Evolutionary conservation across 768 basidiomycete species (phyloP).

Genomic region (Pleurotus salmoneostramineus): DNA sequence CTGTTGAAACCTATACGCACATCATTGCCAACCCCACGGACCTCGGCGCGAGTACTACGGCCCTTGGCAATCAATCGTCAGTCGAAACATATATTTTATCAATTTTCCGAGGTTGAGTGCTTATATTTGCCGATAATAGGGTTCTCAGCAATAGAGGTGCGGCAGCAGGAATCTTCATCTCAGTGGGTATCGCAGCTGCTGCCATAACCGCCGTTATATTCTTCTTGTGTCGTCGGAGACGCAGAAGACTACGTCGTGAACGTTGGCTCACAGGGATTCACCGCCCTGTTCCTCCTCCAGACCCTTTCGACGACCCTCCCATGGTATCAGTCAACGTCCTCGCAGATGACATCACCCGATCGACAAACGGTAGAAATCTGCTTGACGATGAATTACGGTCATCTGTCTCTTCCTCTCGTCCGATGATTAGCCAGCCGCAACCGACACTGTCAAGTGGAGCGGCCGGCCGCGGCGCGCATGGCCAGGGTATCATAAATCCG

Average conservation of each 20-base stretch:
- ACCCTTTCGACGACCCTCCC: slow-evolving; percentile 33
- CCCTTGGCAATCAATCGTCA: slow-evolving; percentile 21
- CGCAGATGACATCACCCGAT: slow-evolving; percentile 1
- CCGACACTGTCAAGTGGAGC: background rate
- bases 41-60: slow-evolving; percentile 16
- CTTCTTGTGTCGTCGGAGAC: slow-evolving; percentile 39
- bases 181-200: slow-evolving; percentile 53
- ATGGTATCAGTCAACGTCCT: slow-evolving; percentile 7
- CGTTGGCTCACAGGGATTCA: slow-evolving; percentile 33
- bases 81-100: background rate
- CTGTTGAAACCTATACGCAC: slow-evolving; percentile 44
- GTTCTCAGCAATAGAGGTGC: slow-evolving; percentile 68
- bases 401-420: background rate
- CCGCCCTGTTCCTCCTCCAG: slow-evolving; percentile 23
- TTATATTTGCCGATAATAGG: slow-evolving; percentile 21
- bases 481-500: background rate
- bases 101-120: background rate
- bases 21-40: slow-evolving; percentile 48
- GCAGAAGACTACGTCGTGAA: slow-evolving; percentile 29
- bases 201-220: slow-evolving; percentile 40
- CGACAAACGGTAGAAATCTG: slow-evolving; percentile 5
- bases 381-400: slow-evolving; percentile 9
- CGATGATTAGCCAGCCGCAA: background rate
- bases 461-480: background rate
- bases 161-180: slow-evolving; percentile 72